A percentile compares a stretch with the other conserved stretches of the same genome.
Evolutionary conservation across 345 rosid species (phyloP).

Genomic region (Euclidium syriacum): DNA sequence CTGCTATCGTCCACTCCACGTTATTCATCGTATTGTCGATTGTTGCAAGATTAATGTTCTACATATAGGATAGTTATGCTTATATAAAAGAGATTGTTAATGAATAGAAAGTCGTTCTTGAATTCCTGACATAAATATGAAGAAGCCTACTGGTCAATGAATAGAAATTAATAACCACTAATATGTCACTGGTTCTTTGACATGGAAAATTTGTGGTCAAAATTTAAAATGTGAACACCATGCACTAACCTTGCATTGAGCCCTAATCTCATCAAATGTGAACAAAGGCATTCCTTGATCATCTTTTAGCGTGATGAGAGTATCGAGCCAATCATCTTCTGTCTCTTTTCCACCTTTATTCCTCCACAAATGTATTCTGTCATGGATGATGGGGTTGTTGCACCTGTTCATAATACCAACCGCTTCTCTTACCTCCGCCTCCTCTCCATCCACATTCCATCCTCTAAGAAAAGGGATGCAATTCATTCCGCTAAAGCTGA

Average conservation of each 20-base stretch:
- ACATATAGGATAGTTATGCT: background rate
- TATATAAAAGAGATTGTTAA: too few species aligned
- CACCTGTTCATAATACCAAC: background rate
- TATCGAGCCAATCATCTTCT: background rate
- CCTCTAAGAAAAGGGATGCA: constrained; percentile 11
- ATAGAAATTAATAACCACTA: background rate
- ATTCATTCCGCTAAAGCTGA: constrained; percentile 3
- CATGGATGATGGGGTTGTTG: background rate
- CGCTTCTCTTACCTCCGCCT: background rate
- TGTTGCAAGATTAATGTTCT: background rate
- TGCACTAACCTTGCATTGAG: background rate
- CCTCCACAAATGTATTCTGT: constrained; percentile 19
- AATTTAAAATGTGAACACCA: too few species aligned
- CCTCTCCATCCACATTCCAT: constrained; percentile 22
- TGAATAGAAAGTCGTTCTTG: too few species aligned
- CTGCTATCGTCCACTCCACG: constrained; percentile 29
- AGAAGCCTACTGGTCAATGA: too few species aligned
- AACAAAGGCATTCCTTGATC: background rate
- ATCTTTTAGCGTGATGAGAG: background rate
- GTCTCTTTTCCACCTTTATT: background rate
- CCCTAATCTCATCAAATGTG: background rate
- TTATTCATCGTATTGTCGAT: constrained; percentile 6
- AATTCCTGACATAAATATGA: too few species aligned
- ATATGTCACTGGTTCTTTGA: too few species aligned
- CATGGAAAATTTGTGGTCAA: too few species aligned